Base-by-base conservation (phyloP, 2,329 filamentous ascomycete genomes). In the Tolypocladium amazonense region DNA sequence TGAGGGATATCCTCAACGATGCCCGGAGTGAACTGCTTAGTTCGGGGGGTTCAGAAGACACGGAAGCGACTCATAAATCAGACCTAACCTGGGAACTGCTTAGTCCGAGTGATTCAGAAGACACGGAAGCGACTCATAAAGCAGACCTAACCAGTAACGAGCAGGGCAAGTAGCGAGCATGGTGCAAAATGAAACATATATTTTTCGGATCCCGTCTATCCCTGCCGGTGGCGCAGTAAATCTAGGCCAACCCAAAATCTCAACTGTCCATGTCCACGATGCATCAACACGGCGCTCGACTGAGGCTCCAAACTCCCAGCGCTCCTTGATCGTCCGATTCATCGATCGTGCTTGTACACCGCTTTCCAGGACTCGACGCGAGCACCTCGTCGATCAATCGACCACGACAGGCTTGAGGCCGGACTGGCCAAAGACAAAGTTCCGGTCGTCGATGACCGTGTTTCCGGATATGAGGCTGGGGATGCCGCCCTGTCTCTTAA, bases 391-490 rank as follows among this genome's bases (percentile, higher is more conserved):
- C 30, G 30, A 33, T 33, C 50, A 54, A 5, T 3, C 30, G 20
- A 54, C 50, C 33, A 12, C 20, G 7, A 54, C 30, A 0, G 50
- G 50, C 50, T 27, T 37, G 30, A 35, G 30, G 9, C 37, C 23
- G 11, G 50, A 62, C 61, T 54, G 30, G 38, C 60, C 47, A 67
- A 60, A n/a, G 62, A 33, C 62, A 64, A 74, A 74, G 62, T 70
- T 75, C 38, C 73, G 69, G 53, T 74, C 72, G 56, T 76, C 73
- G 62, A 76, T 69, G 14, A 72, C 73, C 15, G 75, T 76, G 61
- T 74, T 70, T 1, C 75, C 75, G 15, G 73, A 72, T 56, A 66
- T 69, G 56, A 76, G 63, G 15, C 69, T 64, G 1, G 72, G 70
- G 57, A 66, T 68, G 33, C 66, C 72, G 30, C 64, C 68, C 62